phyloP scores from a whole-genome alignment of 164 flowering plant genomes.

The Chimonanthus praecox region DNA sequence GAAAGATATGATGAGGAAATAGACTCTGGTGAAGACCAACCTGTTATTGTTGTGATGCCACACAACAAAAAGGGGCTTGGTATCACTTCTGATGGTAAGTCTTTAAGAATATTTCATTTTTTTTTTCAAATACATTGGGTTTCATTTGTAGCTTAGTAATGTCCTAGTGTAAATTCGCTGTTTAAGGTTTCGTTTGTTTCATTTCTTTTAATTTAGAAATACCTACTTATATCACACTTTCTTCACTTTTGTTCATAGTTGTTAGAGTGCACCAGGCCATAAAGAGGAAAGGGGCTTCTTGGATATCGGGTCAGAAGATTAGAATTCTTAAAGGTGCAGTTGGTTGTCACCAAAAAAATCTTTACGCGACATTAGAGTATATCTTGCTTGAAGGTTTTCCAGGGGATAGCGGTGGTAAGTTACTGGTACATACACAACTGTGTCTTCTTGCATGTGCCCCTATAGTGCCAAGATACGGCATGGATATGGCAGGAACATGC shows the following conservation, averaged over 20 bases:
- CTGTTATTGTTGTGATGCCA: constrained; percentile 35
- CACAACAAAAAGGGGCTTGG: constrained; percentile 34
- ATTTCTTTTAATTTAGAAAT: neutral
- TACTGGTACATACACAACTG: neutral
- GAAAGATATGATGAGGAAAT: constrained; percentile 47
- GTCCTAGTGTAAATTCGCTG: neutral
- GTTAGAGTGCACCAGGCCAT: constrained; percentile 50
- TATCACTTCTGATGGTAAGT: constrained; percentile 52
- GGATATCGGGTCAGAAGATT: constrained; percentile 60
- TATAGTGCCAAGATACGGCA: neutral
- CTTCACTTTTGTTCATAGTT: constrained; percentile 30
- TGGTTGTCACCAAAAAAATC: constrained; percentile 41
- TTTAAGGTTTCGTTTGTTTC: neutral
- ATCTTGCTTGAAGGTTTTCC: constrained; percentile 63
- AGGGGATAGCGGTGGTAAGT: constrained; percentile 76
- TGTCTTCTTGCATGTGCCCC: neutral
- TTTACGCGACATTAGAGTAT: constrained; percentile 67
- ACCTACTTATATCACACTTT: neutral
- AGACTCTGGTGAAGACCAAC: constrained; percentile 45
- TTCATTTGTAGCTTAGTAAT: neutral
- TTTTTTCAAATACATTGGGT: neutral
- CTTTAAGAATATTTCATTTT: neutral
- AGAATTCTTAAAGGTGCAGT: constrained; percentile 62
- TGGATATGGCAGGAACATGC: no score
- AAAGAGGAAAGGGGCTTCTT: constrained; percentile 44